A percentile compares a stretch with the other conserved stretches of the same genome.
phyloP scores from a whole-genome alignment of 2,329 filamentous ascomycete genomes.

The Trichoderma lentiforme region DNA sequence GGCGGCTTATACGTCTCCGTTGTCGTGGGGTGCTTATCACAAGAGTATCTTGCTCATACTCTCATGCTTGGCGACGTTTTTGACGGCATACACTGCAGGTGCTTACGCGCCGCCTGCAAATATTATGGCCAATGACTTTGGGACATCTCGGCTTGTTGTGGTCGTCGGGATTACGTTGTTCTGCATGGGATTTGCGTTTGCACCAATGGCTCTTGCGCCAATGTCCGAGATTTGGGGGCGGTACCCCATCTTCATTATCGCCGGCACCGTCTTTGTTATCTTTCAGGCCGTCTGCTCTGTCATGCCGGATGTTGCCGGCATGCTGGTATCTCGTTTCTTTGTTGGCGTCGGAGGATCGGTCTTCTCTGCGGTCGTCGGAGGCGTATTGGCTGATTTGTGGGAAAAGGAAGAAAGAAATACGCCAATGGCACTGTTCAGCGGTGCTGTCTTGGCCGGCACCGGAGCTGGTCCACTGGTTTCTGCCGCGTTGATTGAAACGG shows the following conservation, averaged over 20 bases:
- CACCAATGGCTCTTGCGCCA: conserved; percentile 84
- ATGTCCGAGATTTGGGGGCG: conserved; percentile 87
- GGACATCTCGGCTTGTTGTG: conserved; percentile 62
- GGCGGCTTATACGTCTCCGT: conserved; percentile 63
- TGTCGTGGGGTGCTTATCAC: conserved; percentile 65
- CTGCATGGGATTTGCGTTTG: conserved; percentile 74
- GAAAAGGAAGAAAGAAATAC: conserved; percentile 75
- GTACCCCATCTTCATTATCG: conserved; percentile 73
- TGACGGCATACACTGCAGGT: conserved; percentile 79
- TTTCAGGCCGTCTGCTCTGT: conserved; percentile 72
- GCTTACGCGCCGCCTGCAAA: conserved; percentile 68
- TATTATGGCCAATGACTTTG: conserved; percentile 64
- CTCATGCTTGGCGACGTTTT: conserved; percentile 70
- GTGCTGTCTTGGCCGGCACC: conserved; percentile 72
- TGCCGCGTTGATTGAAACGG: conserved; percentile 64
- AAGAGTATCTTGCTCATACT: conserved; percentile 71
- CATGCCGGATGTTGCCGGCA: conserved; percentile 65
- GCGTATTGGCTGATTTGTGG: conserved; percentile 85
- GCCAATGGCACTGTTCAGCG: conserved; percentile 88
- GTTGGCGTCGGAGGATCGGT: conserved; percentile 72
- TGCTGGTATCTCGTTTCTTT: conserved; percentile 73
- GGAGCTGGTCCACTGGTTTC: conserved; percentile 72
- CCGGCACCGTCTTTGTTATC: conserved; percentile 67
- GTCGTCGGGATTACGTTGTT: conserved; percentile 77
- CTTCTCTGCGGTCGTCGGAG: conserved; percentile 89